phyloP scores from a whole-genome alignment of 306 rosid genomes.

The Vigna reflexopilosa region DNA sequence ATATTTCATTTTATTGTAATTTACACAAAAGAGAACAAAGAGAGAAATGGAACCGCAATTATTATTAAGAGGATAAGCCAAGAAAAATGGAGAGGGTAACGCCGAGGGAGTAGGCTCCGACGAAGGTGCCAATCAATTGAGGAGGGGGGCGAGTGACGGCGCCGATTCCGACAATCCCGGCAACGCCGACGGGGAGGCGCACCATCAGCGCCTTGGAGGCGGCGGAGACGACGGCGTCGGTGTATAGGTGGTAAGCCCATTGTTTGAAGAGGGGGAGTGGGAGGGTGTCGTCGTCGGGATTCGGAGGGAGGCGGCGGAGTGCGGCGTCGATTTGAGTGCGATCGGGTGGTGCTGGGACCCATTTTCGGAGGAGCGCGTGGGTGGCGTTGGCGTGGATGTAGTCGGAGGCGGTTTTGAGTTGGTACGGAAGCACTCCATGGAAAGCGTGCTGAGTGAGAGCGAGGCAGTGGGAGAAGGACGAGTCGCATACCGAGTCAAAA shows the following conservation, averaged over 20 bases:
- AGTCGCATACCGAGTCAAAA: conserved; percentile 71
- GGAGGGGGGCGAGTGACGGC: conserved; percentile 59
- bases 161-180: conserved; percentile 73
- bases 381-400: conserved; percentile 55
- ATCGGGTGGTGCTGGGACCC: conserved; percentile 71
- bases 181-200: conserved; percentile 72
- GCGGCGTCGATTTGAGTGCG: conserved; percentile 74
- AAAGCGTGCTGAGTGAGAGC: conserved; percentile 70
- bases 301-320: conserved; percentile 46
- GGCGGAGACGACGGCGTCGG: conserved; percentile 54
- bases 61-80: conserved; percentile 50
- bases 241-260: conserved; percentile 74
- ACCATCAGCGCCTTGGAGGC: conserved; percentile 59
- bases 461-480: conserved; percentile 65
- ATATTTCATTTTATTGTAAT: too few species aligned
- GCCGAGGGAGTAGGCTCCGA: conserved; percentile 74
- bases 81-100: conserved; percentile 62
- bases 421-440: conserved; percentile 74
- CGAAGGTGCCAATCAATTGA: conserved; percentile 58
- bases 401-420: conserved; percentile 74
- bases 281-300: background rate
- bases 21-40: background rate
- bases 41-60: background rate
- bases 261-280: conserved; percentile 54
- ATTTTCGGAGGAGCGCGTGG: conserved; percentile 60